A percentile compares a stretch with the other conserved stretches of the same genome.
Evolutionary conservation across 345 rosid species (phyloP).

Genomic region (Bruguiera gymnorhiza): DNA sequence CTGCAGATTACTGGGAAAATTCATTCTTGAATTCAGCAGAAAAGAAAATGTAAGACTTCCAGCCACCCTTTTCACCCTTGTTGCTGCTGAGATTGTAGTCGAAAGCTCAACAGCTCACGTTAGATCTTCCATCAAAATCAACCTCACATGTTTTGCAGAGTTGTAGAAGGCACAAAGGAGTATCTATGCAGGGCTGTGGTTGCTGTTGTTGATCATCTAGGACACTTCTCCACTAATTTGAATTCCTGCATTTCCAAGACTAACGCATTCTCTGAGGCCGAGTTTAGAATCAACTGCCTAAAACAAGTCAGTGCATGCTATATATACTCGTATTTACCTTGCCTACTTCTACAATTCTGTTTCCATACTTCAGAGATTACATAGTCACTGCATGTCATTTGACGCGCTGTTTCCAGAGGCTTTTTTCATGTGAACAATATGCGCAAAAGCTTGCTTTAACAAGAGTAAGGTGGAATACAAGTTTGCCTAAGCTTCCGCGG

Average conservation of each 20-base stretch:
- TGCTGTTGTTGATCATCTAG: slow-evolving; percentile 66
- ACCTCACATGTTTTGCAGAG: slow-evolving; percentile 28
- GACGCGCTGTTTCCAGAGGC: slow-evolving; percentile 28
- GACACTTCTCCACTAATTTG: slow-evolving; percentile 54
- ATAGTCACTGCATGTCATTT: neutral
- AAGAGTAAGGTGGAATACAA: slow-evolving; percentile 39
- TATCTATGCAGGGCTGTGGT: slow-evolving; percentile 59
- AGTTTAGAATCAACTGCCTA: slow-evolving; percentile 50
- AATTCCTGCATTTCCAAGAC: slow-evolving; percentile 31
- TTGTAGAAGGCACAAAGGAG: slow-evolving; percentile 57
- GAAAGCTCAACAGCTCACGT: no score
- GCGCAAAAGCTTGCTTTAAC: slow-evolving; percentile 43
- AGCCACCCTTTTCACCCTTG: neutral
- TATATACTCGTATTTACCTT: no score
- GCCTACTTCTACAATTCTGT: neutral
- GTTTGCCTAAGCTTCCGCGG: slow-evolving; percentile 38
- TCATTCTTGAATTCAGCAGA: slow-evolving; percentile 44
- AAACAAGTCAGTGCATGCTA: slow-evolving; percentile 41
- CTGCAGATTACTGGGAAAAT: slow-evolving; percentile 59
- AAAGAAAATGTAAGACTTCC: slow-evolving; percentile 39
- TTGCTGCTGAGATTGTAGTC: no score
- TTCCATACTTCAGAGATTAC: neutral
- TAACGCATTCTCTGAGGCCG: slow-evolving; percentile 40
- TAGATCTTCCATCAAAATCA: no score
- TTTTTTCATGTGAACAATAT: slow-evolving; percentile 39